Conservation (phyloP, 2,329 filamentous ascomycete genomes). For the Juglanconis oblonga region DNA sequence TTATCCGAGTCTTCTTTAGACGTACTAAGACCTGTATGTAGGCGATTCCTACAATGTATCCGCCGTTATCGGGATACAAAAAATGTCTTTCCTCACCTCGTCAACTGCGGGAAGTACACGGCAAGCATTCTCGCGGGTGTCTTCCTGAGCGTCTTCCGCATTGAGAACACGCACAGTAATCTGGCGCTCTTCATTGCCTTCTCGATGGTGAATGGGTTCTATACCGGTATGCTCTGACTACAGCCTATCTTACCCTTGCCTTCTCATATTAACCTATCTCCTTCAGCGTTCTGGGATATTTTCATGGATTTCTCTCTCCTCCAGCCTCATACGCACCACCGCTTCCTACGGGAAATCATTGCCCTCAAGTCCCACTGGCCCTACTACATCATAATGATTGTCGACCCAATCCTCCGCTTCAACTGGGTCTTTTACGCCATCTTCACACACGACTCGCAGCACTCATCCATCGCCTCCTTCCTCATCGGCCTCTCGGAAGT, state of each 20-base stretch:
- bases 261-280: not conserved
- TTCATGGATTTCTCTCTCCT: constrained; percentile 96
- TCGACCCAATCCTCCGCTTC: constrained; percentile 85
- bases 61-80: constrained; percentile 83
- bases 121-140: constrained; percentile 80
- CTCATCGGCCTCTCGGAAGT: constrained; percentile 75
- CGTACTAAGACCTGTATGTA: constrained; percentile 32
- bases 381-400: constrained; percentile 81
- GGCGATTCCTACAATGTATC: constrained; percentile 87
- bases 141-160: constrained; percentile 78
- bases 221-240: constrained; percentile 58
- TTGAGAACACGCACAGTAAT: constrained; percentile 54
- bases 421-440: constrained; percentile 94
- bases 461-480: constrained; percentile 81
- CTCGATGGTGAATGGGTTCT: constrained; percentile 77
- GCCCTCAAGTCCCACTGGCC: constrained; percentile 76
- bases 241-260: not conserved
- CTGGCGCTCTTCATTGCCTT: constrained; percentile 77
- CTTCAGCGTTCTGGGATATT: constrained; percentile 81
- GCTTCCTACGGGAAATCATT: constrained; percentile 71
- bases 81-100: constrained; percentile 86
- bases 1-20: not conserved
- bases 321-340: constrained; percentile 67
- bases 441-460: constrained; percentile 74
- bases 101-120: constrained; percentile 88